These are phyloP conservation scores for Diaporthe batatas DNA, from an alignment of 2,329 filamentous ascomycete species.

Conservation along the genomic window DNA sequence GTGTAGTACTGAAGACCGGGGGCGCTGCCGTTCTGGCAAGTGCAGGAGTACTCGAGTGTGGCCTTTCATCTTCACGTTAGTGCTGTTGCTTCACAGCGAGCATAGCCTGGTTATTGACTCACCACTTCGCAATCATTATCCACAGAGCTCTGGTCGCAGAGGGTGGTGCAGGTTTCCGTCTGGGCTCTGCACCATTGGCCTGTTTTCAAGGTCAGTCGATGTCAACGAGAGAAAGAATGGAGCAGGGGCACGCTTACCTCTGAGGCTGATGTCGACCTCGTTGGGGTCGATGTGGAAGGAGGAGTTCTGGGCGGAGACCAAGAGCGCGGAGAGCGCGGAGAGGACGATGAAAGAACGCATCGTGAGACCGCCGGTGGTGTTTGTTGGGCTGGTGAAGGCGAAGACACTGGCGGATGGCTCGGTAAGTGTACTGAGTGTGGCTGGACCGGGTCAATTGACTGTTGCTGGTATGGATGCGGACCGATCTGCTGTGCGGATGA, in stretches of 20 bases:
- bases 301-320: constrained; percentile 61
- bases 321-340: constrained; percentile 59
- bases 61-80: constrained; percentile 48
- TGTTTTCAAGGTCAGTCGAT: constrained; percentile 49
- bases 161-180: constrained; percentile 62
- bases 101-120: constrained; percentile 46
- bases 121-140: constrained; percentile 63
- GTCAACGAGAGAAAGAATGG: not conserved
- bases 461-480: constrained; percentile 22
- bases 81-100: constrained; percentile 33
- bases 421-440: constrained; percentile 29
- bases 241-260: constrained; percentile 54
- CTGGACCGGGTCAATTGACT: not conserved
- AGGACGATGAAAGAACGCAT: constrained; percentile 59
- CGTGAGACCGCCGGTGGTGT: constrained; percentile 43
- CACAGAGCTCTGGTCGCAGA: constrained; percentile 58
- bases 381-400: constrained; percentile 7
- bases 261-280: constrained; percentile 50
- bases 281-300: constrained; percentile 56
- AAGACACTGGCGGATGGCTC: constrained; percentile 3
- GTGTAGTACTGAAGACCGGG: constrained; percentile 67
- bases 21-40: constrained; percentile 62
- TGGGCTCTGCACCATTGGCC: constrained; percentile 66
- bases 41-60: constrained; percentile 63
- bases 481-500: not conserved